Conservation (phyloP, 139 green algal species). For the Nannochloris sp. region DNA sequence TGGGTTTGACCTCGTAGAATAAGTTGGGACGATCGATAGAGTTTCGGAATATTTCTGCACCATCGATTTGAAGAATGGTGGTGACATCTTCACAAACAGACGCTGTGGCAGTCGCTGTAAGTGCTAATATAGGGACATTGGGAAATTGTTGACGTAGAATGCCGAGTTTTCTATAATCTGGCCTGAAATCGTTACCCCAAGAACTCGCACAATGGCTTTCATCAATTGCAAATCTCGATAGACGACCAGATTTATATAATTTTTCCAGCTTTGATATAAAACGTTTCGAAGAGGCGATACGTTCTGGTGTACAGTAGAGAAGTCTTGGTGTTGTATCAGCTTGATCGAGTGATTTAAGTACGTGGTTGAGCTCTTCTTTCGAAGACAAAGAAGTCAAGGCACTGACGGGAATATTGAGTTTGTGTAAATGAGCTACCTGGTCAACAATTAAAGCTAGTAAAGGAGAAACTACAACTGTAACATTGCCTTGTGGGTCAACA, state of each 20-base stretch:
- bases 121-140: slow-evolving; percentile 32
- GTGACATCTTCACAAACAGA: slow-evolving; percentile 32
- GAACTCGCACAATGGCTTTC: slow-evolving; percentile 70
- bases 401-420: slow-evolving; percentile 25
- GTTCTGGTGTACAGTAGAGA: slow-evolving; percentile 39
- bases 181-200: slow-evolving; percentile 39
- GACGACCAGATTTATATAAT: slow-evolving; percentile 42
- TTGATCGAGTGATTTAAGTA: neutral
- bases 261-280: slow-evolving; percentile 48
- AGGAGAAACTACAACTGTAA: slow-evolving; percentile 47
- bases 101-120: slow-evolving; percentile 44
- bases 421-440: slow-evolving; percentile 31
- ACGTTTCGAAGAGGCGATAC: slow-evolving; percentile 32
- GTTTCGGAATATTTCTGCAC: slow-evolving; percentile 51
- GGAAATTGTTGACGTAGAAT: slow-evolving; percentile 62
- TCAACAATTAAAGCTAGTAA: neutral
- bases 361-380: slow-evolving; percentile 40
- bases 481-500: slow-evolving; percentile 5
- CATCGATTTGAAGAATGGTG: slow-evolving; percentile 37
- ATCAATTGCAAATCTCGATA: slow-evolving; percentile 77
- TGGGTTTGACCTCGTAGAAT: slow-evolving; percentile 47
- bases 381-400: slow-evolving; percentile 47
- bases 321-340: slow-evolving; percentile 8
- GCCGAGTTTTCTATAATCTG: slow-evolving; percentile 69
- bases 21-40: slow-evolving; percentile 70